Evolutionary conservation across 306 rosid species (phyloP), one percentile per base, ranked within the genome.

Genomic region (Lathyrus oleraceus): DNA sequence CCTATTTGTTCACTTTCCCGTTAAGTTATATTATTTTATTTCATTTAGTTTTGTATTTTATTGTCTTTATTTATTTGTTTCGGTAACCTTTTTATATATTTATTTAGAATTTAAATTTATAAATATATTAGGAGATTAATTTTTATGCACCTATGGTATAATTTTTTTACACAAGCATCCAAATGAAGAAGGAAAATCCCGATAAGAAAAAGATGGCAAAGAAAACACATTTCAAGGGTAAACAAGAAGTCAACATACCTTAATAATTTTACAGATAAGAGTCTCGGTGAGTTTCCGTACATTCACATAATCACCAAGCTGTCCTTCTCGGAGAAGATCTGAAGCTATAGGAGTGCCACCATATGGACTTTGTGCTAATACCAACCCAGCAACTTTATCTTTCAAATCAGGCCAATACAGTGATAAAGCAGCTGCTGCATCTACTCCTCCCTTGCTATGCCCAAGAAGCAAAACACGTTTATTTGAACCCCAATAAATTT

Each of bases 401-500:
- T 89, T 91, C 84, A 95, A 82, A 75, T 89, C 97, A 76, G 97
- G 73, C 99, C 99, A 95, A 81, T 95, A 91, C 78, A 95, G 64
- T 2, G 99, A 91, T 61, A 95, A 81, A 76, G 99, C 97, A 78
- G 99, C 99, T 5, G 99, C 99, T 28, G 97, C 88, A 79, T 95
- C 99, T 75, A 95, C 88, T 86, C 99, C 99, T 65, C 99, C 99
- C 81, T 95, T 95, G 87, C 99, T 95, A 81, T 95, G 99, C 65
- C 97, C 99, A 76, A 91, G 97, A 83, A 94, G 88, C 78, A 95
- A 76, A 79, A 91, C 96, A 66, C 91, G 96, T 65, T 86, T 95
- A 4, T 79, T 77, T 42, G 99, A 88, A 75, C 99, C 97, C 99
- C 97, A 91, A 76, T 87, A 95, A 72, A 95, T 86, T 86, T 95